Evolutionary conservation across 2,329 filamentous ascomycete species (phyloP).

Genomic region (Colletotrichum filicis): DNA sequence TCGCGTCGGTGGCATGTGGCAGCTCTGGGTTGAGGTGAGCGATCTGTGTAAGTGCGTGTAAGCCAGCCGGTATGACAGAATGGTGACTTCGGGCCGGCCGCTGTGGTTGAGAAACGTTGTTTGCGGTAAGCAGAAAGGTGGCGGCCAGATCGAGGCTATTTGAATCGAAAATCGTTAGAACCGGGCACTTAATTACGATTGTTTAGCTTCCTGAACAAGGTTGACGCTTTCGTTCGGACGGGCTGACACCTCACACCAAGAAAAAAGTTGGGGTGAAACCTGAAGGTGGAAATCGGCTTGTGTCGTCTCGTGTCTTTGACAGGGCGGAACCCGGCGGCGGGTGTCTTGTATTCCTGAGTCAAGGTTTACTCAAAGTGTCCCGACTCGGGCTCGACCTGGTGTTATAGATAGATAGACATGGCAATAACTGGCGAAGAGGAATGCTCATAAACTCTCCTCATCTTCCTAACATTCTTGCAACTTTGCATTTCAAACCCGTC

Average conservation of each 20-base stretch:
- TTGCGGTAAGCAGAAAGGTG: background rate
- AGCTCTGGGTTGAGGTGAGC: background rate
- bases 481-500: too few species aligned
- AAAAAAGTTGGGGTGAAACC: background rate
- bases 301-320: conserved; percentile 39
- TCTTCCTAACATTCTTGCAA: too few species aligned
- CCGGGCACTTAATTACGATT: background rate
- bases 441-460: too few species aligned
- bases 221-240: background rate
- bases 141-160: background rate
- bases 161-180: background rate
- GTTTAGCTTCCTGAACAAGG: background rate
- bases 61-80: background rate
- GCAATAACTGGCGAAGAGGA: too few species aligned
- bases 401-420: too few species aligned
- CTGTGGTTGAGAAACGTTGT: background rate
- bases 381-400: background rate
- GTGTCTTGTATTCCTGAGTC: conserved; percentile 30
- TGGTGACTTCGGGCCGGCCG: background rate
- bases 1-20: background rate
- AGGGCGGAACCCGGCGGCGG: conserved; percentile 39
- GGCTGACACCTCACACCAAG: background rate
- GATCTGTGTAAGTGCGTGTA: background rate
- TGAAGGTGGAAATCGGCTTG: conserved; percentile 6
- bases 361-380: conserved; percentile 19